Conservation (phyloP, 2,329 filamentous ascomycete genomes). For the Talaromyces rugulosus region DNA sequence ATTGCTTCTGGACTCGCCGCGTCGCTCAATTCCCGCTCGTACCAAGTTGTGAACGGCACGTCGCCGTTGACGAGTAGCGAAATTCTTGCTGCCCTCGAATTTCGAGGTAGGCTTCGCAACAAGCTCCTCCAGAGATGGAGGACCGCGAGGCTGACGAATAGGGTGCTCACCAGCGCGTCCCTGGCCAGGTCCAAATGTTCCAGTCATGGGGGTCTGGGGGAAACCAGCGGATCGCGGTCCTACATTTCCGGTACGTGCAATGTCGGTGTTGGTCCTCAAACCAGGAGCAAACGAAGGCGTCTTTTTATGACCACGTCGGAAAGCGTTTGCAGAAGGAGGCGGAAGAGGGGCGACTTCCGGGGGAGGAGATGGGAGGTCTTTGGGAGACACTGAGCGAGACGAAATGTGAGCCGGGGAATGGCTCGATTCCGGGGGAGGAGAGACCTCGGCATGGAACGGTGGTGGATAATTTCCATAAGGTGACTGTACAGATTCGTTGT, state of each 20-base stretch:
- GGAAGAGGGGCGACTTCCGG: conserved; percentile 70
- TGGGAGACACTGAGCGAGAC: conserved; percentile 61
- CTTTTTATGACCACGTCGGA: conserved; percentile 87
- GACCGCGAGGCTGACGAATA: conserved; percentile 84
- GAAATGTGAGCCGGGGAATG: conserved; percentile 50
- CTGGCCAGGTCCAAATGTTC: conserved; percentile 88
- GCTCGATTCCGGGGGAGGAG: conserved; percentile 66
- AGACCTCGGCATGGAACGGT: conserved; percentile 74
- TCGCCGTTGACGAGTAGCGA: conserved; percentile 84
- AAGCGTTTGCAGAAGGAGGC: conserved; percentile 83
- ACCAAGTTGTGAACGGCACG: conserved; percentile 89
- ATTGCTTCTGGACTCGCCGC: conserved; percentile 65
- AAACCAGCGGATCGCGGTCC: conserved; percentile 77
- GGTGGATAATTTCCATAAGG: conserved; percentile 46
- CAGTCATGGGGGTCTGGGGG: conserved; percentile 73
- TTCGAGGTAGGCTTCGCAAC: conserved; percentile 84
- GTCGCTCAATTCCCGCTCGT: conserved; percentile 80
- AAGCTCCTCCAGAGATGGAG: conserved; percentile 87
- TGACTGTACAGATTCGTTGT: conserved; percentile 43
- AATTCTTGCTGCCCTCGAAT: conserved; percentile 95
- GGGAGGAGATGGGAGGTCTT: conserved; percentile 60
- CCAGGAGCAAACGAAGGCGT: conserved; percentile 65
- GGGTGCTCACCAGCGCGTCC: conserved; percentile 92
- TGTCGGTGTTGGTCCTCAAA: conserved; percentile 50
- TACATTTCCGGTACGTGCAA: conserved; percentile 50